Evolutionary conservation across 2,329 filamentous ascomycete genomes (phyloP).

Genomic region (Colletotrichum tropicale): DNA sequence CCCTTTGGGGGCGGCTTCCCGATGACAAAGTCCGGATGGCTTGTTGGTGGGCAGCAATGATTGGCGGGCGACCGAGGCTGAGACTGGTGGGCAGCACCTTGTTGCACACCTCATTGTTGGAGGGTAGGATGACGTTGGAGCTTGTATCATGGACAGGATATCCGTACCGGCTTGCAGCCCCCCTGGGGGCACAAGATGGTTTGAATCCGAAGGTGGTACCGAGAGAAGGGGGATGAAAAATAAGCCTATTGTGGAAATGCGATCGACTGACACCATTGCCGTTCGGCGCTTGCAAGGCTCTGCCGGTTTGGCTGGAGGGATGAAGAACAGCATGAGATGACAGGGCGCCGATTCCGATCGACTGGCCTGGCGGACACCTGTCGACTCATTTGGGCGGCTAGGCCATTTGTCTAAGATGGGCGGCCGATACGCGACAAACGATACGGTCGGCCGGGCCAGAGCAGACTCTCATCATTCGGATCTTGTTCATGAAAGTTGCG

Average conservation of each 20-base stretch:
- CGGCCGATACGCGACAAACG: background rate
- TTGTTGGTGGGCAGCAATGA: background rate
- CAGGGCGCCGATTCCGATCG: background rate
- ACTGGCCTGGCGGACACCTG: background rate
- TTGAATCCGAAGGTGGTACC: background rate
- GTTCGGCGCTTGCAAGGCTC: slow-evolving; percentile 4
- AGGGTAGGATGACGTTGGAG: slow-evolving; percentile 1
- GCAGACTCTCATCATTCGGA: background rate
- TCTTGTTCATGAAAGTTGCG: background rate
- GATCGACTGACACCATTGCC: slow-evolving; percentile 6
- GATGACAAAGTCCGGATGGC: slow-evolving; percentile 3
- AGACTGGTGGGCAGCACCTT: slow-evolving; percentile 1
- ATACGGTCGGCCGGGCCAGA: background rate
- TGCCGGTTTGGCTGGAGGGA: background rate
- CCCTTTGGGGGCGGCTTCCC: background rate
- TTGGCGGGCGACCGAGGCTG: slow-evolving; percentile 1
- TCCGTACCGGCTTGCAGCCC: background rate
- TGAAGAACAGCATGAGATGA: background rate
- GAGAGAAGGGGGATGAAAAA: background rate
- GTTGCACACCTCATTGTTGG: background rate
- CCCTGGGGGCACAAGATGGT: background rate
- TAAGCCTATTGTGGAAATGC: background rate
- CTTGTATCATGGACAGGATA: background rate
- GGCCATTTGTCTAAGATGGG: background rate
- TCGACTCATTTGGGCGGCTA: background rate